Percentiles rank a stretch among this genome's conserved stretches.
These are phyloP conservation scores for Scutellaria galericulata DNA, from an alignment of 257 asterid genomes.

Conservation along the genomic window DNA sequence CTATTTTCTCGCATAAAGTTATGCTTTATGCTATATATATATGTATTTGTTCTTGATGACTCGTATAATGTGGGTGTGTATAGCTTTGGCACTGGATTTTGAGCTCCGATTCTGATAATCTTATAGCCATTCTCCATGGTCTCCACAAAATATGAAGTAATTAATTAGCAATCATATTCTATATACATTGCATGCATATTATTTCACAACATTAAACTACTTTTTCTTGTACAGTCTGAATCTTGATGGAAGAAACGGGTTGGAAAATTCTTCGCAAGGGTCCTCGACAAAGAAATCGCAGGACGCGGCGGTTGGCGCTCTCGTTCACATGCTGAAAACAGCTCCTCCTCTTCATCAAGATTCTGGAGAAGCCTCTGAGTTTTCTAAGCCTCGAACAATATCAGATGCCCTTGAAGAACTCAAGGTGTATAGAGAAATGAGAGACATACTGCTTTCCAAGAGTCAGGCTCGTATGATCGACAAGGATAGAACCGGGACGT, in stretches of 20 bases:
- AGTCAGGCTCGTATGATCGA: conserved; percentile 46
- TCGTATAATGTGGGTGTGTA: conserved; percentile 5
- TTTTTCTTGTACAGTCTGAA: conserved; percentile 51
- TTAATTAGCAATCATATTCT: neutral
- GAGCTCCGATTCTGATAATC: neutral
- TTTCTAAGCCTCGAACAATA: conserved; percentile 62
- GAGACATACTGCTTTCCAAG: conserved; percentile 74
- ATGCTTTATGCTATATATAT: neutral
- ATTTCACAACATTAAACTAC: conserved; percentile 1
- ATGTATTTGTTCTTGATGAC: neutral
- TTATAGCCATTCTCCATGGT: neutral
- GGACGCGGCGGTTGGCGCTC: conserved; percentile 87
- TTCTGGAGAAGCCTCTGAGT: conserved; percentile 65
- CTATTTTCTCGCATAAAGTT: neutral
- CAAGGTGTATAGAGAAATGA: conserved; percentile 71
- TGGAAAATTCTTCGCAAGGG: conserved; percentile 63
- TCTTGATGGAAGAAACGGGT: conserved; percentile 52
- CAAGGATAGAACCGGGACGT: conserved; percentile 41
- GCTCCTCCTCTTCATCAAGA: conserved; percentile 90
- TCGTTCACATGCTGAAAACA: conserved; percentile 86
- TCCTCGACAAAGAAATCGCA: conserved; percentile 69
- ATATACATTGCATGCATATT: conserved; percentile 19
- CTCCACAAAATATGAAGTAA: neutral
- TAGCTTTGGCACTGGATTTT: neutral
- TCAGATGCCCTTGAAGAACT: conserved; percentile 95